Base-by-base conservation (phyloP, 2,329 filamentous ascomycete genomes). In the Colletotrichum karsti region DNA sequence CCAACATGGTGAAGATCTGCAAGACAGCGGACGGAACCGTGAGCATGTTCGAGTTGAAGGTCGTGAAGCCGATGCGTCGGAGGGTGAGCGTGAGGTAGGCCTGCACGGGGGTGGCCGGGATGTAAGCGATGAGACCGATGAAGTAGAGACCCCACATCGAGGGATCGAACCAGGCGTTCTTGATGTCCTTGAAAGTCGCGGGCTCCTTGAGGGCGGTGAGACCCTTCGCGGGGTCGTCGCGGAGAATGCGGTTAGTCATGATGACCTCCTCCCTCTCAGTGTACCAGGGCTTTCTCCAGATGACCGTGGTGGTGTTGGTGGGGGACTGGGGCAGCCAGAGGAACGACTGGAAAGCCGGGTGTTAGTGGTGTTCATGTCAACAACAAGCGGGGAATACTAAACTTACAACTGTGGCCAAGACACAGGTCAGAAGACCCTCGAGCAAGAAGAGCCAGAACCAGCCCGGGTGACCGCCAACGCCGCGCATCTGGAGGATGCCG, bases 201-300 rank as follows among this genome's bases (percentile, higher is more conserved):
- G 81, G 78, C 67, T 86, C 81, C 63, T 82, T 78, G 59, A 86
- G 73, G 13, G 78, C 77, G 0, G 83, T 86, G 12, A 85, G 83
- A 44, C 83, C 82, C 73, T 87, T 87, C 7, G 81, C 82, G 2
- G 87, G 87, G 65, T 88, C 88, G 60, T 90, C 87, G 2, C 87
- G 83, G 3, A 81, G 77, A 12, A 86, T 80, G 3, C 87, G 53
- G 74, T 88, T 90, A 22, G 89, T 84, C 59, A 89, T 82, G 58
- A 90, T 89, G 69, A 82, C 82, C 69, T 90, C 86, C 70, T 89
- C 88, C 4, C 82, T 80, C 60, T 88, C 84, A 1, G 75, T 85
- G 74, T 89, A 90, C 84, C 87, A 90, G 1, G 86, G 86, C 22
- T 84, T 80, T 24, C 83, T 82, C 37, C 84, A 79, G 63, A 82